These are phyloP conservation scores for Moesziomyces parantarcticus DNA, from an alignment of 1,284 basidiomycete genomes.

Conservation along the genomic window DNA sequence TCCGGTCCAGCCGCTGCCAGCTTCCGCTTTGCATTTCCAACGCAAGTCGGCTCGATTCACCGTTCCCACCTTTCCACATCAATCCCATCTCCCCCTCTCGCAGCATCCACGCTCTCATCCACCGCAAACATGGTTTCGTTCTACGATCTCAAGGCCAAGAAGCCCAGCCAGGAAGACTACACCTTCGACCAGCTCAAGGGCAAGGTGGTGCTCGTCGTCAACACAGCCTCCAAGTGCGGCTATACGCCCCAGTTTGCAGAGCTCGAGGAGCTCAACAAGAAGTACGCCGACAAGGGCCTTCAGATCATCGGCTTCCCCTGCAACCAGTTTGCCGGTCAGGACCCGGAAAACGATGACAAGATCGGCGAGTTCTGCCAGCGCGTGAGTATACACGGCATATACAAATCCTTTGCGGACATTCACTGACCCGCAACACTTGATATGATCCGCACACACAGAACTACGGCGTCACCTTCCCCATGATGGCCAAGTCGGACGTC, in stretches of 20 bases:
- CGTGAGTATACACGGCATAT: conserved; percentile 30
- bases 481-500: conserved; percentile 75
- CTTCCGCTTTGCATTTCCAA: background rate
- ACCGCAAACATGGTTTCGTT: conserved; percentile 59
- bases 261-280: conserved; percentile 83
- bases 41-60: background rate
- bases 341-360: conserved; percentile 61
- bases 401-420: background rate
- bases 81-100: background rate
- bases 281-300: conserved; percentile 81
- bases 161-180: conserved; percentile 54
- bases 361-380: conserved; percentile 62
- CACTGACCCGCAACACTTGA: no score
- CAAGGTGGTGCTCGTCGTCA: conserved; percentile 72
- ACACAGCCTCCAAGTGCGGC: conserved; percentile 75
- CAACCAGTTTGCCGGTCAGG: conserved; percentile 77
- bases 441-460: conserved; percentile 35
- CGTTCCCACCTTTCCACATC: conserved; percentile 3
- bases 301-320: conserved; percentile 88
- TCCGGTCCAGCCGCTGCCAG: no score
- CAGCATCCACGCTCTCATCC: background rate
- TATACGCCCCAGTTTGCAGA: conserved; percentile 83
- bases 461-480: conserved; percentile 67
- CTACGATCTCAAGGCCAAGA: conserved; percentile 64
- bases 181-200: conserved; percentile 69